A percentile compares a stretch with the other conserved stretches of the same genome.
These are phyloP conservation scores for barrel medic (Medicago truncatula) DNA, from an alignment of 306 rosid species.

Conservation along the genomic window DNA sequence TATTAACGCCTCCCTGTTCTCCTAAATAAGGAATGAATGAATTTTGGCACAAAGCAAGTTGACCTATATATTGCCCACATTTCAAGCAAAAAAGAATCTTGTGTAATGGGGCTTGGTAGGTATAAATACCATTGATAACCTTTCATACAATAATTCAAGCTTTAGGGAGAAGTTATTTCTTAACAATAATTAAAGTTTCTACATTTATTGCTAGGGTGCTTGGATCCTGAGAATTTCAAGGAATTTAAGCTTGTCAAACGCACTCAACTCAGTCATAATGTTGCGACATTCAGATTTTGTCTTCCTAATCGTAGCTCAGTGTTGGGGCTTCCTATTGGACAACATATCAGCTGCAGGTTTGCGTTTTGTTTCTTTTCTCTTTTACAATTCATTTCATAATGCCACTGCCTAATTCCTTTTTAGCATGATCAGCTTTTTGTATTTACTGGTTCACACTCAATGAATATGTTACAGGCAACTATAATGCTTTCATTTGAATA, in stretches of 20 bases:
- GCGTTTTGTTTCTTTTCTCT: slow-evolving; percentile 15
- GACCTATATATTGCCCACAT: neutral
- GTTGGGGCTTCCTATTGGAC: slow-evolving; percentile 93
- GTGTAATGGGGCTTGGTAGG: neutral
- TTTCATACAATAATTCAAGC: neutral
- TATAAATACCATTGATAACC: neutral
- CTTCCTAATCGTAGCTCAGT: slow-evolving; percentile 67
- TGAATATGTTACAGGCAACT: neutral
- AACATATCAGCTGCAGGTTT: slow-evolving; percentile 90
- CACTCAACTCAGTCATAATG: slow-evolving; percentile 80
- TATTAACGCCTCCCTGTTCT: neutral
- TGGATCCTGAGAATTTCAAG: slow-evolving; percentile 74
- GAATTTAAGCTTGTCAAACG: slow-evolving; percentile 76
- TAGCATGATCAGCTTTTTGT: neutral
- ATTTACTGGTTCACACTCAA: slow-evolving; percentile 4
- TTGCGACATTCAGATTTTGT: slow-evolving; percentile 72
- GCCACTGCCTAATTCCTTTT: neutral
- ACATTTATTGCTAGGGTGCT: slow-evolving; percentile 53
- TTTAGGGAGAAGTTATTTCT: neutral
- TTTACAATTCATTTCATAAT: slow-evolving; percentile 17
- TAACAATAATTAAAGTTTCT: neutral
- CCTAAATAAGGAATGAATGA: neutral
- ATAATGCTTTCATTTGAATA: slow-evolving; percentile 6
- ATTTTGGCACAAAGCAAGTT: neutral
- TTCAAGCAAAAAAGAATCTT: neutral